Evolutionary conservation across 257 asterid species (phyloP).

Genomic region (Osmanthus fragrans): DNA sequence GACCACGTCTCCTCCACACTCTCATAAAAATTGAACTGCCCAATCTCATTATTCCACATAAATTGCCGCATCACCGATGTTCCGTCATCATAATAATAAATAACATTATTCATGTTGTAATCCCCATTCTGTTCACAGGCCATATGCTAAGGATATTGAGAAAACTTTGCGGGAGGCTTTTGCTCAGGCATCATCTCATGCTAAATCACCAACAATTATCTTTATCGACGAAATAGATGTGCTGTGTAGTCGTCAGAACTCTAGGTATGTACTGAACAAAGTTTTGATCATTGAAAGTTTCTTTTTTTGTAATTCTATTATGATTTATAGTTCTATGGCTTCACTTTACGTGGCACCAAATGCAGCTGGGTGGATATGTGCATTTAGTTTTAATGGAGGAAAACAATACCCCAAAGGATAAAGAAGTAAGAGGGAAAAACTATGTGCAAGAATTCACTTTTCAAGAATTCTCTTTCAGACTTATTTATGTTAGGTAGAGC

Average conservation of each 20-base stretch:
- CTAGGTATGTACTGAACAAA: conserved; percentile 51
- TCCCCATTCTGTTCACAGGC: conserved; percentile 76
- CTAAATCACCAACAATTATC: conserved; percentile 73
- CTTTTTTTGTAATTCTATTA: conserved; percentile 9
- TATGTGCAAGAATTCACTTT: background rate
- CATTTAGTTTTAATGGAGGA: conserved; percentile 4
- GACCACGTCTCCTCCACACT: too few relatives aligned
- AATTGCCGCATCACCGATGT: too few relatives aligned
- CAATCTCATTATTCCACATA: too few relatives aligned
- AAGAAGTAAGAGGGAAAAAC: conserved; percentile 4
- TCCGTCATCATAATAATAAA: too few relatives aligned
- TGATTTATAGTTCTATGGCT: conserved; percentile 1
- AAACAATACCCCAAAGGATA: background rate
- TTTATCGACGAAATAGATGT: conserved; percentile 96
- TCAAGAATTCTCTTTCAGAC: too few relatives aligned
- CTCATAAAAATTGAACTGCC: too few relatives aligned
- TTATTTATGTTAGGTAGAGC: background rate
- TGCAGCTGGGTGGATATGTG: background rate
- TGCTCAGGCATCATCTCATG: conserved; percentile 71
- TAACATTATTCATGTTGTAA: conserved; percentile 38
- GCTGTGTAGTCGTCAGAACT: conserved; percentile 86
- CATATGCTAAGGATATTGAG: conserved; percentile 94
- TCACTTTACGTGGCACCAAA: background rate
- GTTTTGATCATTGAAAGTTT: conserved; percentile 10
- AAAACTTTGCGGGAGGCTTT: conserved; percentile 79